These are phyloP conservation scores for Chlorella sp. DNA, from an alignment of 139 green algal species.

Conservation along the genomic window DNA sequence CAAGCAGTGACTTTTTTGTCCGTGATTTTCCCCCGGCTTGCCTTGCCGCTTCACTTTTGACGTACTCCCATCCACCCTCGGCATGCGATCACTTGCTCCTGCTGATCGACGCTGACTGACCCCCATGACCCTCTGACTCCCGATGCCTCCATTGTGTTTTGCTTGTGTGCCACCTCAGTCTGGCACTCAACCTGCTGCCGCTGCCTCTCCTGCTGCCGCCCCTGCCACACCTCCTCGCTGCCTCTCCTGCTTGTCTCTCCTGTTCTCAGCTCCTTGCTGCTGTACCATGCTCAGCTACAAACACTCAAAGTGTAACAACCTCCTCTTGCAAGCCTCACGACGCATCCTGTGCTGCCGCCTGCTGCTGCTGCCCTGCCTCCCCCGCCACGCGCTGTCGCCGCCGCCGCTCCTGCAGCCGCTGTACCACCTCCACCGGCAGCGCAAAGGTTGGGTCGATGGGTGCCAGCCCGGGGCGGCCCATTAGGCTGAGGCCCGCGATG, in stretches of 20 bases:
- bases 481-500: constrained; percentile 89
- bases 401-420: constrained; percentile 31
- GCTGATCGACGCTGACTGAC: too few species aligned
- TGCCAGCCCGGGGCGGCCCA: constrained; percentile 80
- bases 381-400: background rate
- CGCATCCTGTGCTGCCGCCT: constrained; percentile 59
- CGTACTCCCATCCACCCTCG: too few species aligned
- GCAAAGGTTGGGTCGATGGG: constrained; percentile 91
- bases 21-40: too few species aligned
- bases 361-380: background rate
- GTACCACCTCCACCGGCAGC: constrained; percentile 81
- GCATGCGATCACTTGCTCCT: too few species aligned
- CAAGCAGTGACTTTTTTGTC: background rate
- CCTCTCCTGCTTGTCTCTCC: background rate
- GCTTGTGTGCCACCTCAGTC: too few species aligned
- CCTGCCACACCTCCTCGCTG: background rate
- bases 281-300: background rate
- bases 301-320: background rate
- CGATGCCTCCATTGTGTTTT: too few species aligned
- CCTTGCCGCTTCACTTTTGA: too few species aligned
- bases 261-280: background rate
- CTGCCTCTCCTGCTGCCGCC: background rate
- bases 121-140: too few species aligned
- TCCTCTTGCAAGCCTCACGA: background rate
- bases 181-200: background rate